Conservation (phyloP, 1,284 basidiomycete genomes). For the Singerocomus inundabilis region DNA sequence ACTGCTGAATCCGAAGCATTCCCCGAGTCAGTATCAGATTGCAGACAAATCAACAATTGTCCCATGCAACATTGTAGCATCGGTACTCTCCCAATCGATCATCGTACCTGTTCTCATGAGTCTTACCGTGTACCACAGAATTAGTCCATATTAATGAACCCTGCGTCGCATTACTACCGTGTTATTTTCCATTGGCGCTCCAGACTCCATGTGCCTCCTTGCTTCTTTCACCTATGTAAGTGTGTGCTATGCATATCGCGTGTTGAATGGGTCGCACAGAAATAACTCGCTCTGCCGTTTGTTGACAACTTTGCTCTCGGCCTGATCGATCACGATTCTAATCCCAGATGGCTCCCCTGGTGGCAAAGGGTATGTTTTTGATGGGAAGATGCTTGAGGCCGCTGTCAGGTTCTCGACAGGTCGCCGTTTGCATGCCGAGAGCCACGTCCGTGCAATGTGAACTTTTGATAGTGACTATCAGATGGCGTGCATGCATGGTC, state of each 20-base stretch:
- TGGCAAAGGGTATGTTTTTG: neutral
- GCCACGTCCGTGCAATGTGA: no score
- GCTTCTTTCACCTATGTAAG: conserved; percentile 3
- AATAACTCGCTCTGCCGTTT: conserved; percentile 1
- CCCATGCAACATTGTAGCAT: no score
- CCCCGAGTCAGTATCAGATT: neutral
- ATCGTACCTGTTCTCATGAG: neutral
- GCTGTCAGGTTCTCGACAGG: no score
- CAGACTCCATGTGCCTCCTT: neutral
- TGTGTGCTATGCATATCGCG: neutral
- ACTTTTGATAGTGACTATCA: no score
- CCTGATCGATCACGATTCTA: neutral
- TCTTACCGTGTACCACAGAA: neutral
- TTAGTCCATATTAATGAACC: neutral
- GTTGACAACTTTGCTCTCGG: neutral
- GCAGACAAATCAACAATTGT: neutral
- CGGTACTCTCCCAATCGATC: neutral
- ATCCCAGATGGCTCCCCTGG: neutral
- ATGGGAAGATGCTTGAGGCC: conserved; percentile 10
- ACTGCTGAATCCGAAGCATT: neutral
- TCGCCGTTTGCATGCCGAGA: no score
- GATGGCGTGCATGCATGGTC: no score
- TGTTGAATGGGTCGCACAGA: neutral
- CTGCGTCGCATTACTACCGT: neutral
- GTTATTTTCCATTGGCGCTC: conserved; percentile 2